Evolutionary conservation across 768 basidiomycete species (phyloP).

Genomic region (Cyclocybe aegerita): DNA sequence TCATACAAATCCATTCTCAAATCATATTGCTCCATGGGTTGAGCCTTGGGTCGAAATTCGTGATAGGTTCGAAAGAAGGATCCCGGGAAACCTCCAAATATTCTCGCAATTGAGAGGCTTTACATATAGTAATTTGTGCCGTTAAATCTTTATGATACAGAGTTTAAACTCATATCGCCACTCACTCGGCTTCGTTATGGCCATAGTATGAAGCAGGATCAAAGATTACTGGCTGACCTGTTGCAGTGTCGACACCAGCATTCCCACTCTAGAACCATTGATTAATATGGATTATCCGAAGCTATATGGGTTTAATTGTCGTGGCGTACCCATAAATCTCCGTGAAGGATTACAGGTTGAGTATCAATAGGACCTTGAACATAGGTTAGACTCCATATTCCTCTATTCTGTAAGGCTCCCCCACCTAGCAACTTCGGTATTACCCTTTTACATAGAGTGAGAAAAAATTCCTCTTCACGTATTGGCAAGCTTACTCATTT

Average conservation of each 20-base stretch:
- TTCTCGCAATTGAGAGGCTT: conserved; percentile 75
- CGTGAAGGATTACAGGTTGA: conserved; percentile 71
- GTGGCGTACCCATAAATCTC: conserved; percentile 72
- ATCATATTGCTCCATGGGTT: conserved; percentile 64
- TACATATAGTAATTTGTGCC: conserved; percentile 1
- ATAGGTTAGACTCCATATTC: not conserved
- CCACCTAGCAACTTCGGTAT: conserved; percentile 66
- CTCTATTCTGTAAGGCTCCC: not conserved
- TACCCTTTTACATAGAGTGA: conserved; percentile 43
- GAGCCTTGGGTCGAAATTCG: conserved; percentile 56
- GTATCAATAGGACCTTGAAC: conserved; percentile 48
- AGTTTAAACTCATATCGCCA: not conserved
- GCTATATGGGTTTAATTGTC: not conserved
- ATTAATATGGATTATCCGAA: not conserved
- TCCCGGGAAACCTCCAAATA: conserved; percentile 73
- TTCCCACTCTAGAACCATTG: conserved; percentile 61
- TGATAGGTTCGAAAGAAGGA: conserved; percentile 70
- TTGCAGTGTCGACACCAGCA: conserved; percentile 54
- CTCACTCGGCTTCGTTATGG: conserved; percentile 81
- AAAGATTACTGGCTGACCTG: conserved; percentile 65
- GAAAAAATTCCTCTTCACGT: not conserved
- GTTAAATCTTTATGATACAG: not conserved
- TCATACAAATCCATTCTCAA: conserved; percentile 71
- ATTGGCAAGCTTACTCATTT: conserved; percentile 14
- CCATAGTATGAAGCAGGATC: conserved; percentile 81